Evolutionary conservation across 2,329 filamentous ascomycete species (phyloP).

Genomic region (Alternaria gaisen): DNA sequence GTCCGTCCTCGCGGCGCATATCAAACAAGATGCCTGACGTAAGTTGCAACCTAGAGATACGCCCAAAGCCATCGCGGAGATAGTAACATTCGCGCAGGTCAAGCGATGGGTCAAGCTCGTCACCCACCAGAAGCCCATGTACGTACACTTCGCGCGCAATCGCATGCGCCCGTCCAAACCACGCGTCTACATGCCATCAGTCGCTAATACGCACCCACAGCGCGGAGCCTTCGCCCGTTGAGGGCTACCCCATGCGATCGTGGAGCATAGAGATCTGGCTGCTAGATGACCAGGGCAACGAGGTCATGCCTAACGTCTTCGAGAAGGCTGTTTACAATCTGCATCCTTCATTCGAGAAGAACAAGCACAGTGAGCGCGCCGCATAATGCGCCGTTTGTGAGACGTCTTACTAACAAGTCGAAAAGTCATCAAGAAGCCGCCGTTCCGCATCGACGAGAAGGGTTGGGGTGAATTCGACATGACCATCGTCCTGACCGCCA

Average conservation of each 20-base stretch:
- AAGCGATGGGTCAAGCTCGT: slow-evolving; percentile 92
- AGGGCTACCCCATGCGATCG: slow-evolving; percentile 89
- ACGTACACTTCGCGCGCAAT: slow-evolving; percentile 55
- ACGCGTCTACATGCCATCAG: slow-evolving; percentile 20
- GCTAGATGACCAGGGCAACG: slow-evolving; percentile 84
- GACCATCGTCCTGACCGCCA: slow-evolving; percentile 80
- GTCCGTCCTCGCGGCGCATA: slow-evolving; percentile 12
- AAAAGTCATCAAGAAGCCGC: slow-evolving; percentile 75
- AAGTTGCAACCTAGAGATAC: slow-evolving; percentile 30
- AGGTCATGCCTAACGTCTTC: slow-evolving; percentile 84
- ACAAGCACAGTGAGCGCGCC: slow-evolving; percentile 73
- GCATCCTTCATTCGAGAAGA: slow-evolving; percentile 91
- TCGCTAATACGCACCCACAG: slow-evolving; percentile 55
- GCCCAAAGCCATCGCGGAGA: not conserved
- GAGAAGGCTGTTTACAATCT: slow-evolving; percentile 92
- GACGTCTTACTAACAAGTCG: not conserved
- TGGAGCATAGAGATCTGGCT: slow-evolving; percentile 91
- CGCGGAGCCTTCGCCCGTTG: slow-evolving; percentile 80
- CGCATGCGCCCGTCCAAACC: slow-evolving; percentile 19
- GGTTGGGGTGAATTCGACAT: slow-evolving; percentile 99
- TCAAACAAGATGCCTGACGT: slow-evolving; percentile 57
- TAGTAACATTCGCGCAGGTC: slow-evolving; percentile 58
- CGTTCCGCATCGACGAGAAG: slow-evolving; percentile 90
- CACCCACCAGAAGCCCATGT: slow-evolving; percentile 91
- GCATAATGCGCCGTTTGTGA: not conserved